A percentile compares a stretch with the other conserved stretches of the same genome.
Evolutionary conservation across 2,329 filamentous ascomycete genomes (phyloP).

Genomic region (Fusarium sororula): DNA sequence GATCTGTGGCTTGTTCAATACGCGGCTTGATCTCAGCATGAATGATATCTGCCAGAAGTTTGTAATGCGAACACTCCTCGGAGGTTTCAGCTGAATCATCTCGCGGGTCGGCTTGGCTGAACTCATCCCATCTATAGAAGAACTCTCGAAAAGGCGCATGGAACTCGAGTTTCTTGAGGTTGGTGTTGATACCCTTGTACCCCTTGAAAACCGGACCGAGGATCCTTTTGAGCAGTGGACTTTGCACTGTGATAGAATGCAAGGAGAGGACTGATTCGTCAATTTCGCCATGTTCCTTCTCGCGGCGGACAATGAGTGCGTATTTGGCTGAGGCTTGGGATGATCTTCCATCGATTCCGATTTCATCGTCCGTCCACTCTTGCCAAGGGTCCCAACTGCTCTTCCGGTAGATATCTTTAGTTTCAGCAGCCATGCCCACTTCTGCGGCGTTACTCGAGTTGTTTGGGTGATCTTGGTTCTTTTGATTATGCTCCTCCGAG

Average conservation of each 20-base stretch:
- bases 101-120: not conserved
- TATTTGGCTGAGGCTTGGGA: not conserved
- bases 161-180: slow-evolving; percentile 4
- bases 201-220: not conserved
- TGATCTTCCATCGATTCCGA: not conserved
- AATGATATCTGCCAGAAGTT: not conserved
- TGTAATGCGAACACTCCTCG: not conserved
- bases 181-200: slow-evolving; percentile 1
- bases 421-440: not conserved
- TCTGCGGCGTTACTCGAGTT: not conserved
- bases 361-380: not conserved
- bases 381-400: not conserved
- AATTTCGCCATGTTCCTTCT: not conserved
- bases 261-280: not conserved
- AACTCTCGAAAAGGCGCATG: slow-evolving; percentile 10
- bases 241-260: not conserved
- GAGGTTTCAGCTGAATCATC: too few species aligned
- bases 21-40: not conserved
- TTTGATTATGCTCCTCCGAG: not conserved
- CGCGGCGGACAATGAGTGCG: not conserved
- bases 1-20: not conserved
- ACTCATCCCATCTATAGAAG: slow-evolving; percentile 2
- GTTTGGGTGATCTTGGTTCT: not conserved
- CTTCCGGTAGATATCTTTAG: not conserved
- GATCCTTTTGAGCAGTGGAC: not conserved